Evolutionary conservation across 371 early-diverging fungal species (phyloP).

Genomic region (Mucor irregularis): DNA sequence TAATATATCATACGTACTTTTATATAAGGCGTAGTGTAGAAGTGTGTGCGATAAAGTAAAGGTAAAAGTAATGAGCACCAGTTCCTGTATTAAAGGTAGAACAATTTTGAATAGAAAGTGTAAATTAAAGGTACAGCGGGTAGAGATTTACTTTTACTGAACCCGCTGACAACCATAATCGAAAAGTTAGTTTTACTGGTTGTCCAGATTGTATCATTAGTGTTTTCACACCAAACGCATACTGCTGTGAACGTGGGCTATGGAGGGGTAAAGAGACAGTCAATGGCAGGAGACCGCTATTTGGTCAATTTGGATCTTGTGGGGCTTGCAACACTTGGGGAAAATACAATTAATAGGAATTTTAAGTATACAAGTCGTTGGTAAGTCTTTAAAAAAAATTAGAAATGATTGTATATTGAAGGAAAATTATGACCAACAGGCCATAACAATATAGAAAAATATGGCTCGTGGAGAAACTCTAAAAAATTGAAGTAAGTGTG

Average conservation of each 20-base stretch:
- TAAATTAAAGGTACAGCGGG: background rate
- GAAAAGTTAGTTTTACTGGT: constrained; percentile 8
- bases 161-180: constrained; percentile 18
- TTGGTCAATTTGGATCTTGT: constrained; percentile 31
- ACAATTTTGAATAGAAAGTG: constrained; percentile 16
- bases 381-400: constrained; percentile 12
- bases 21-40: constrained; percentile 30
- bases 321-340: constrained; percentile 20
- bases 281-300: constrained; percentile 22
- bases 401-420: constrained; percentile 8
- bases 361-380: constrained; percentile 18
- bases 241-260: constrained; percentile 16
- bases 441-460: no score
- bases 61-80: no score
- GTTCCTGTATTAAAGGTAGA: no score
- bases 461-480: no score
- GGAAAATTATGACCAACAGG: no score
- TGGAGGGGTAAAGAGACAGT: constrained; percentile 21
- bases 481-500: no score
- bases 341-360: constrained; percentile 20
- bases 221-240: constrained; percentile 21
- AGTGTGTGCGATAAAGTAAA: no score
- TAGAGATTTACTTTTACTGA: constrained; percentile 15
- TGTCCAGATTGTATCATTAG: constrained; percentile 31
- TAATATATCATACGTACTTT: constrained; percentile 24